phyloP scores from a whole-genome alignment of 2,329 filamentous ascomycete species.

The Fusarium gaditjirri region DNA sequence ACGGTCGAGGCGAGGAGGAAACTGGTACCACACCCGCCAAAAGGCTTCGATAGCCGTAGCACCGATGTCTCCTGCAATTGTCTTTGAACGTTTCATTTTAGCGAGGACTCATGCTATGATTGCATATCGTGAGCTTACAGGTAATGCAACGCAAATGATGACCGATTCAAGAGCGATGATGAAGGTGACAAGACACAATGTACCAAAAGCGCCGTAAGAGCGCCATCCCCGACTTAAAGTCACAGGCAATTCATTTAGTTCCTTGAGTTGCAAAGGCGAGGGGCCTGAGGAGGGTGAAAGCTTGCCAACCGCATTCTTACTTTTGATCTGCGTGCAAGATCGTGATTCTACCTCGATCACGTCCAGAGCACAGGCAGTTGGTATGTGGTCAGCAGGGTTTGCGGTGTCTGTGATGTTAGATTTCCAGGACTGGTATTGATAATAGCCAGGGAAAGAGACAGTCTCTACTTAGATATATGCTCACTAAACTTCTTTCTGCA shows the following conservation, averaged over 20 bases:
- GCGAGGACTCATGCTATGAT: neutral
- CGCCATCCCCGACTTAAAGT: constrained; percentile 27
- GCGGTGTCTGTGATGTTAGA: neutral
- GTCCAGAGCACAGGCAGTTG: neutral
- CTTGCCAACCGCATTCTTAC: neutral
- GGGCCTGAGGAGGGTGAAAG: neutral
- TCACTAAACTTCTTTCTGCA: neutral
- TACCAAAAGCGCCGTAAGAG: constrained; percentile 40
- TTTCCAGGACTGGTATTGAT: neutral
- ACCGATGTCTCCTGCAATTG: constrained; percentile 38
- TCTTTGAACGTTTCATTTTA: constrained; percentile 14
- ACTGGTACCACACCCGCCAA: constrained; percentile 41
- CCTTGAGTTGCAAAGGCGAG: neutral
- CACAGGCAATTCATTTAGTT: neutral
- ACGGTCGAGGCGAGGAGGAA: constrained; percentile 42
- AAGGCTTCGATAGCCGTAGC: constrained; percentile 40
- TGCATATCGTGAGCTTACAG: constrained; percentile 14
- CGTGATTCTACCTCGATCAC: neutral
- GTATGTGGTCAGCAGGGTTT: neutral
- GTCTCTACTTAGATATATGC: neutral
- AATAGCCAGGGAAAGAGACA: neutral
- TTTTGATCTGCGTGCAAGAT: neutral
- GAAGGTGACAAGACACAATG: constrained; percentile 38
- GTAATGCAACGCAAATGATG: constrained; percentile 39
- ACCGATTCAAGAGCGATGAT: constrained; percentile 42